Percentiles rank a stretch among this genome's conserved stretches.
Evolutionary conservation across 768 basidiomycete species (phyloP).

Genomic region (Porphyrellus cyaneotinctus): DNA sequence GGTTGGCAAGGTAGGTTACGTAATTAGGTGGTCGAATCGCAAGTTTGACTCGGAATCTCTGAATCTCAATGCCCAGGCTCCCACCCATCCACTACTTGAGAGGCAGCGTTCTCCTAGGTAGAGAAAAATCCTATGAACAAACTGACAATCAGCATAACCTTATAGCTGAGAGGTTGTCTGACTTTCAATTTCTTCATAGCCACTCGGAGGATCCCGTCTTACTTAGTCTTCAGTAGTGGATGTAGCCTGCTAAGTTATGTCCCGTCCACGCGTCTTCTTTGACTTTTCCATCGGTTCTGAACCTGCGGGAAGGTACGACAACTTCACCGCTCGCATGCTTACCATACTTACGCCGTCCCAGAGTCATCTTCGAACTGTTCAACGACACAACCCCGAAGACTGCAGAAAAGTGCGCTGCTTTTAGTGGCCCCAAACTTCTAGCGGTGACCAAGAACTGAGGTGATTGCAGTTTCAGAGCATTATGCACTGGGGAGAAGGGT

Average conservation of each 20-base stretch:
- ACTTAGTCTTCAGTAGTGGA: too few species aligned
- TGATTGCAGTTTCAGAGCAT: constrained; percentile 64
- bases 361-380: constrained; percentile 74
- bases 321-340: background rate
- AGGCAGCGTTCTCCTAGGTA: too few species aligned
- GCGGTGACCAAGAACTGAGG: constrained; percentile 7
- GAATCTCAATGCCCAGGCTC: too few species aligned
- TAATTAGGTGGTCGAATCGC: too few species aligned
- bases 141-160: too few species aligned
- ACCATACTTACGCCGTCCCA: constrained; percentile 27
- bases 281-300: constrained; percentile 54
- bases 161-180: too few species aligned
- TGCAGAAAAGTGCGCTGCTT: constrained; percentile 62
- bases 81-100: too few species aligned
- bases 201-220: too few species aligned
- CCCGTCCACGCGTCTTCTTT: constrained; percentile 62
- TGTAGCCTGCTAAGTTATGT: constrained; percentile 38
- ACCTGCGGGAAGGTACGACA: constrained; percentile 51
- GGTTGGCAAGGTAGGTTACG: too few species aligned
- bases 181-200: too few species aligned
- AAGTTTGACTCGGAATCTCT: too few species aligned
- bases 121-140: too few species aligned
- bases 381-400: constrained; percentile 71
- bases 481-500: constrained; percentile 87
- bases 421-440: background rate